These are phyloP conservation scores for Russula emetica DNA, from an alignment of 768 basidiomycete genomes.

Conservation along the genomic window DNA sequence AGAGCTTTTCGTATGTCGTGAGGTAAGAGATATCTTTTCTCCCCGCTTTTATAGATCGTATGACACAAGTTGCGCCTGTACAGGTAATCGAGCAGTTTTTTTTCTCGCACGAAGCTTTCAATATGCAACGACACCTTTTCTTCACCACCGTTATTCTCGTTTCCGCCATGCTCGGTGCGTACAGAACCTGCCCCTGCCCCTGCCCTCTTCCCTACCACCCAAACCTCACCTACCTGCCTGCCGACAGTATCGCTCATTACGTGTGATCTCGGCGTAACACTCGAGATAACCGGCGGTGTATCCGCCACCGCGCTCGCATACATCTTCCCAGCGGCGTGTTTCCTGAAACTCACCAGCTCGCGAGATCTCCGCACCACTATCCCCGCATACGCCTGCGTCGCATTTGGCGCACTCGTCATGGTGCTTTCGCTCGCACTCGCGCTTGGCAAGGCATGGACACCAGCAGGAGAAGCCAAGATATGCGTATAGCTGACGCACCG, in stretches of 20 bases:
- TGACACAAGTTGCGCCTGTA: not conserved
- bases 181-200: not conserved
- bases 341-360: slow-evolving; percentile 64
- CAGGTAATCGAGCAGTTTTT: slow-evolving; percentile 95
- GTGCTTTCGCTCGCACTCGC: slow-evolving; percentile 72
- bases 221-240: too few species aligned
- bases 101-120: slow-evolving; percentile 85
- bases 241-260: slow-evolving; percentile 79
- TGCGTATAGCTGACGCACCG: slow-evolving; percentile 46
- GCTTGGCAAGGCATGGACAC: slow-evolving; percentile 72
- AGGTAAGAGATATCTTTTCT: slow-evolving; percentile 44
- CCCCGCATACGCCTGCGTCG: slow-evolving; percentile 66
- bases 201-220: too few species aligned
- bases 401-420: slow-evolving; percentile 77
- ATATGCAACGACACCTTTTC: slow-evolving; percentile 76
- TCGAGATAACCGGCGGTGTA: slow-evolving; percentile 97
- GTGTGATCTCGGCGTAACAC: slow-evolving; percentile 95
- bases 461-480: slow-evolving; percentile 65
- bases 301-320: slow-evolving; percentile 89
- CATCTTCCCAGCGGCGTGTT: slow-evolving; percentile 88
- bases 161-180: slow-evolving; percentile 75
- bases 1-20: slow-evolving; percentile 95
- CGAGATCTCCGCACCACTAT: slow-evolving; percentile 65
- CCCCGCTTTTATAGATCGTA: not conserved
- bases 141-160: slow-evolving; percentile 85